Evolutionary conservation across 306 rosid genomes (phyloP), one percentile per base, ranked within the genome.

Genomic region (Purshia tridentata): DNA sequence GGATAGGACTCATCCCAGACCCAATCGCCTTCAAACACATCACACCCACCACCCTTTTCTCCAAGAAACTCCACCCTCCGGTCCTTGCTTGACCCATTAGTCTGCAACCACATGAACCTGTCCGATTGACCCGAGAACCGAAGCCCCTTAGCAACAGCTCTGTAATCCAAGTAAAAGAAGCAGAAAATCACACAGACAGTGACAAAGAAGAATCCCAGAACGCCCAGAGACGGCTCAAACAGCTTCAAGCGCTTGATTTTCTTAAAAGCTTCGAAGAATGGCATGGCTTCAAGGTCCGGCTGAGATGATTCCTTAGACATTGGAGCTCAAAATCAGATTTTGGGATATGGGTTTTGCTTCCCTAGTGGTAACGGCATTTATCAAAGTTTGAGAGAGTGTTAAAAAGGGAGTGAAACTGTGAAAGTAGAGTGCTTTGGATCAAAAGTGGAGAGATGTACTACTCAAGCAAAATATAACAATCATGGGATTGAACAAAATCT

Each of bases 1-100:
- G 98, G 98, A 67, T 90, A 88, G 5, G 80, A 73, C 73, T 92
- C 95, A 72, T 92, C 98, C 98, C 97, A 92, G 47, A 84, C 93
- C 98, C 98, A 92, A 18, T 81, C 83, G 23, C 98, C 98, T 65
- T 83, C 92, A 79, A 92, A 92, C 82, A 92, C 8, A 70, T 90
- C 85, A 80, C 98, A 92, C 5, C 42, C 61, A 54, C 58, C 79
- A 47, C 85, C 87, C 50, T 76, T 44, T 52, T 79, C 82, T n/a
- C 48, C 88, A 11, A 88, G 87, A 86, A 87, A 92, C 54, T 90
- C 96, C 62, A 86, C 86, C 64, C 84, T 84, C 2, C 3, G 70
- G 51, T 64, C 70, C 67, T 67, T 80, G 15, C 55, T 47, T 40
- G 75, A 73, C 69, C 81, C 77, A 22, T 68, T 76, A 15, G 60